A percentile compares a stretch with the other conserved stretches of the same genome.
Conservation (phyloP, 441 rosid species). For the Gossypium aridum region DNA sequence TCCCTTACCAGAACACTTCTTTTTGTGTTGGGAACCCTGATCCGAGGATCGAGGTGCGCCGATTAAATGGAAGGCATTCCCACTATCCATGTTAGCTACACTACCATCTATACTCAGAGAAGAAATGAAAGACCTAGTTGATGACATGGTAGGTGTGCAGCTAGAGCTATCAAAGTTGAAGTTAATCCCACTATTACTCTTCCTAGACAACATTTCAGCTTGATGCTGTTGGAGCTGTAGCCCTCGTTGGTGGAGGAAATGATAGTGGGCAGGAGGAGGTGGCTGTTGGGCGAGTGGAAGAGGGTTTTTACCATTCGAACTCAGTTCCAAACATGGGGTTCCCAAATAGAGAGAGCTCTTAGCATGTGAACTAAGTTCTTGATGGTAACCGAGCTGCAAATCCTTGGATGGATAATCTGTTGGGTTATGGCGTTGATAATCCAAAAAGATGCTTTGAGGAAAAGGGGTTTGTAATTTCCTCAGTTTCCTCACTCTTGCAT, state of each 20-base stretch:
- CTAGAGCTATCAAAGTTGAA: constrained; percentile 63
- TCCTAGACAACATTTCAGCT: constrained; percentile 64
- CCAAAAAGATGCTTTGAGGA: constrained; percentile 52
- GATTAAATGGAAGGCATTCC: constrained; percentile 48
- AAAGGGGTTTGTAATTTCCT: constrained; percentile 42
- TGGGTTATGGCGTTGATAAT: constrained; percentile 30
- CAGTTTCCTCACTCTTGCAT: constrained; percentile 80
- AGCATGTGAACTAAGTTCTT: constrained; percentile 50
- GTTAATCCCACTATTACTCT: constrained; percentile 50
- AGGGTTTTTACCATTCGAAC: constrained; percentile 53
- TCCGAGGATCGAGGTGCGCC: constrained; percentile 51
- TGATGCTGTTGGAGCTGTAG: constrained; percentile 40
- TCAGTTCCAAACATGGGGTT: constrained; percentile 40
- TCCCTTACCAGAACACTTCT: constrained; percentile 56
- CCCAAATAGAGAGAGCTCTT: constrained; percentile 53
- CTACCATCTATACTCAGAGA: constrained; percentile 74
- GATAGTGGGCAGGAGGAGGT: constrained; percentile 16
- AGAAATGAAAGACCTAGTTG: constrained; percentile 64
- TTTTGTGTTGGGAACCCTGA: constrained; percentile 55
- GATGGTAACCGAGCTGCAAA: constrained; percentile 35
- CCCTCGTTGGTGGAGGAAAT: constrained; percentile 25
- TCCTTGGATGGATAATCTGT: constrained; percentile 38
- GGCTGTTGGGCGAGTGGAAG: constrained; percentile 38
- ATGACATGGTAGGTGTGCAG: constrained; percentile 70
- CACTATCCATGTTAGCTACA: constrained; percentile 55